Percentiles rank a stretch among this genome's conserved stretches.
Conservation (phyloP, 805 yeast species). For the Lachancea nothofagi region DNA sequence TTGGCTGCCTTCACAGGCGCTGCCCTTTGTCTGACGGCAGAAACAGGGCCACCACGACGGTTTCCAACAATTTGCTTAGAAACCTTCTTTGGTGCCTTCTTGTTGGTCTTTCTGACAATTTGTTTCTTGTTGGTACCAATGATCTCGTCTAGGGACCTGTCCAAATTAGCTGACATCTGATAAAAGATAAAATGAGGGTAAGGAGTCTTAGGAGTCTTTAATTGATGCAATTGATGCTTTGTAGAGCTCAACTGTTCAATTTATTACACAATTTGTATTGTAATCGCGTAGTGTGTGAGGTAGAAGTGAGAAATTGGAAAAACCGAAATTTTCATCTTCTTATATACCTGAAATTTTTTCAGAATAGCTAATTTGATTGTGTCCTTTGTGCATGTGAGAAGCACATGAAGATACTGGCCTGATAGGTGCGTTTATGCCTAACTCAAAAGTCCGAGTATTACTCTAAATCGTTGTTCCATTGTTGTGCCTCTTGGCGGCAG, state of each 20-base stretch:
- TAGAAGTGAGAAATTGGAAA: too few species aligned
- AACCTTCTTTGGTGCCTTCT: conserved; percentile 28
- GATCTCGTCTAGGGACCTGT: conserved; percentile 92
- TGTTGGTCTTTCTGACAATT: conserved; percentile 30
- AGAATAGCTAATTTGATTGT: too few species aligned
- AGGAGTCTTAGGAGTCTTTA: conserved; percentile 4
- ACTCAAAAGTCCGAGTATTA: too few species aligned
- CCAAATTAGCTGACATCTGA: conserved; percentile 73
- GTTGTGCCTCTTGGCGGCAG: too few species aligned
- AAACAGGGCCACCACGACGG: conserved; percentile 20
- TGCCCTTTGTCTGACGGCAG: conserved; percentile 20
- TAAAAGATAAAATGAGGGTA: not conserved
- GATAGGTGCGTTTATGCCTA: too few species aligned
- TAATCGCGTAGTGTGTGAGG: too few species aligned
- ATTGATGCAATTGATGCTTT: conserved; percentile 1
- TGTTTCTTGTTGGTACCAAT: conserved; percentile 55
- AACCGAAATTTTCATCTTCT: too few species aligned
- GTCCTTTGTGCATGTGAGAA: too few species aligned
- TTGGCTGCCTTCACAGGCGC: conserved; percentile 36
- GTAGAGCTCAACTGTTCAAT: not conserved
- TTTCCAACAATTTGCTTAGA: conserved; percentile 31
- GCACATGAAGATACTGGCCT: too few species aligned
- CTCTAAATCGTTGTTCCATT: too few species aligned
- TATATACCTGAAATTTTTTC: too few species aligned
- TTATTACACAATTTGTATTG: too few species aligned